These are phyloP conservation scores for Botrytis fragariae DNA, from an alignment of 2,329 filamentous ascomycete species.

Conservation along the genomic window DNA sequence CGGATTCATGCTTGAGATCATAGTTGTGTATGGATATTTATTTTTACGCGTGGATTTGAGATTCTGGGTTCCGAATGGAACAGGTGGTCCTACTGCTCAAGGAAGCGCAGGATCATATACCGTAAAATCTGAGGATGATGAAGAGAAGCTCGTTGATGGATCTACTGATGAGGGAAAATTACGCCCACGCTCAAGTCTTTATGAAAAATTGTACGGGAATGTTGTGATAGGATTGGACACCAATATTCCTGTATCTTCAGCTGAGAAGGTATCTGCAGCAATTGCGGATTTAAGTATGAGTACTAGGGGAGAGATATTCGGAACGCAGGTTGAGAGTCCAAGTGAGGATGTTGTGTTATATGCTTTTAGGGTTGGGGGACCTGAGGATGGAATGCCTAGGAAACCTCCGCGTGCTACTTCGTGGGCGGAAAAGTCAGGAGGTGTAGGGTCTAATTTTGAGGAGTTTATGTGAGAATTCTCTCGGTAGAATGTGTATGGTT, in stretches of 20 bases:
- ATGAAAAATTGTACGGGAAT: neutral
- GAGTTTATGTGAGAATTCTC: neutral
- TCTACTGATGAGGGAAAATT: neutral
- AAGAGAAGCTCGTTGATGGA: neutral
- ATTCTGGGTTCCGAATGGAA: neutral
- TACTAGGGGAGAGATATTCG: neutral
- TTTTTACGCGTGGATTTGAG: neutral
- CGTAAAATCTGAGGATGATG: neutral
- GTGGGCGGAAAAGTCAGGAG: neutral
- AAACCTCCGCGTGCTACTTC: neutral
- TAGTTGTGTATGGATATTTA: neutral
- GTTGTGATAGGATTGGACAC: neutral
- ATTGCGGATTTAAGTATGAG: neutral
- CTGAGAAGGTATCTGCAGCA: neutral
- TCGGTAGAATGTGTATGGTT: neutral
- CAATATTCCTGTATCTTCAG: neutral
- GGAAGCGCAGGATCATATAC: conserved; percentile 44
- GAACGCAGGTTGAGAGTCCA: neutral
- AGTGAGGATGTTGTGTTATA: neutral
- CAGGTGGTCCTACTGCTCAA: neutral
- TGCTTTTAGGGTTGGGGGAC: neutral
- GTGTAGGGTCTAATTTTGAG: neutral
- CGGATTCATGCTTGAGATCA: neutral
- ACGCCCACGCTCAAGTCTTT: neutral
- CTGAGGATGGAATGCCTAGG: neutral